A percentile compares a stretch with the other conserved stretches of the same genome.
Evolutionary conservation across 257 asterid species (phyloP).

Genomic region (Petunia secreta): DNA sequence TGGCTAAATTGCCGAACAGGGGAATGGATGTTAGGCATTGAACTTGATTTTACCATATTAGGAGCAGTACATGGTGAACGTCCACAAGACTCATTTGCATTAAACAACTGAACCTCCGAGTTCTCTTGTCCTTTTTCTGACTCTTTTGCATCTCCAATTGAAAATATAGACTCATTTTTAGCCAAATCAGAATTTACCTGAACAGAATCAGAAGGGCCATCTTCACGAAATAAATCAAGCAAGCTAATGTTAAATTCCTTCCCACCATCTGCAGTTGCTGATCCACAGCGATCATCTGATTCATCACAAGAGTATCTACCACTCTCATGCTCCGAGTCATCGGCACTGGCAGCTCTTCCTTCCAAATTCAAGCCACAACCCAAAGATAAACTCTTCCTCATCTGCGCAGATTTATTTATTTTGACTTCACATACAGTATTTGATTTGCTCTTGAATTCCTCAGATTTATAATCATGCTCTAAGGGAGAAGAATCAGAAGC

Average conservation of each 20-base stretch:
- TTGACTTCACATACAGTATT: constrained; percentile 43
- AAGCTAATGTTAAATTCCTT: constrained; percentile 43
- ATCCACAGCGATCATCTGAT: constrained; percentile 48
- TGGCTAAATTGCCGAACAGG: constrained; percentile 36
- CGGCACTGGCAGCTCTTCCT: constrained; percentile 48
- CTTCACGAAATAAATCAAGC: constrained; percentile 53
- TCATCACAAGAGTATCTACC: constrained; percentile 56
- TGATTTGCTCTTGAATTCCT: constrained; percentile 57
- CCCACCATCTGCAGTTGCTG: constrained; percentile 39
- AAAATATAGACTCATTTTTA: constrained; percentile 51
- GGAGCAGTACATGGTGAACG: constrained; percentile 43
- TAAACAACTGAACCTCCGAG: constrained; percentile 48
- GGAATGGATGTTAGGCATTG: constrained; percentile 68
- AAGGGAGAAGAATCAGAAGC: constrained; percentile 51
- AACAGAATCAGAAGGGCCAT: constrained; percentile 57
- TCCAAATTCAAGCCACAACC: constrained; percentile 69
- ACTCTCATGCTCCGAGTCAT: constrained; percentile 59
- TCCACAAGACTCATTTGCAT: constrained; percentile 51
- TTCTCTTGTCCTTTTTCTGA: constrained; percentile 50
- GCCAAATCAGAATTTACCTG: constrained; percentile 55
- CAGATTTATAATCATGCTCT: constrained; percentile 59
- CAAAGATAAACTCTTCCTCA: constrained; percentile 72
- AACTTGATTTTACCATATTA: constrained; percentile 60
- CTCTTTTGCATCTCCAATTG: constrained; percentile 55
- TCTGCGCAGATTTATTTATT: constrained; percentile 31